phyloP scores from a whole-genome alignment of 1,139 yeast species.

The Starmera stellimalicola region DNA sequence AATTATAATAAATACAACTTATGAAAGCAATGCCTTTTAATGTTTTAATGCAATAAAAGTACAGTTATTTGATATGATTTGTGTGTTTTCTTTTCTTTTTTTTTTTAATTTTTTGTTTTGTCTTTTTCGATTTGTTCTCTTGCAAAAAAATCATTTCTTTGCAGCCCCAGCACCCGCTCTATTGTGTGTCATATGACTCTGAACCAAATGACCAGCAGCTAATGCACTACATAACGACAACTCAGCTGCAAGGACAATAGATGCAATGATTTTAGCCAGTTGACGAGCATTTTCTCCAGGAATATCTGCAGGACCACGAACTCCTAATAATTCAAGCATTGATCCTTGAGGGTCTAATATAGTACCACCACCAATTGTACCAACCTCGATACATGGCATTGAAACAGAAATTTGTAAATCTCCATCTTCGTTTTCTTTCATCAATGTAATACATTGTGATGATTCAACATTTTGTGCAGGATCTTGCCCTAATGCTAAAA shows the following conservation, averaged over 20 bases:
- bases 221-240: conserved; percentile 88
- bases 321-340: conserved; percentile 89
- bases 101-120: background rate
- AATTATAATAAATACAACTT: background rate
- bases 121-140: background rate
- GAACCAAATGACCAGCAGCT: conserved; percentile 98
- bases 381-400: conserved; percentile 98
- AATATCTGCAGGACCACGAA: conserved; percentile 85
- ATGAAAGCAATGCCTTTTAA: background rate
- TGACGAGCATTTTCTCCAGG: conserved; percentile 96
- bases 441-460: conserved; percentile 91
- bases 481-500: conserved; percentile 94
- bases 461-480: conserved; percentile 98
- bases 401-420: conserved; percentile 87
- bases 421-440: conserved; percentile 71
- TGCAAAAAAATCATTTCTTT: background rate
- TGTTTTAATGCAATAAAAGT: background rate
- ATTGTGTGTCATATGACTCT: conserved; percentile 95
- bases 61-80: background rate
- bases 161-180: conserved; percentile 33
- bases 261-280: conserved; percentile 89
- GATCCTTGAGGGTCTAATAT: conserved; percentile 95
- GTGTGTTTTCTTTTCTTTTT: background rate
- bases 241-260: conserved; percentile 95
- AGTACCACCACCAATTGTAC: conserved; percentile 99